Percentiles rank a stretch among this genome's conserved stretches.
Conservation (phyloP, 1,284 basidiomycete genomes). For the Thelephora terrestris region DNA sequence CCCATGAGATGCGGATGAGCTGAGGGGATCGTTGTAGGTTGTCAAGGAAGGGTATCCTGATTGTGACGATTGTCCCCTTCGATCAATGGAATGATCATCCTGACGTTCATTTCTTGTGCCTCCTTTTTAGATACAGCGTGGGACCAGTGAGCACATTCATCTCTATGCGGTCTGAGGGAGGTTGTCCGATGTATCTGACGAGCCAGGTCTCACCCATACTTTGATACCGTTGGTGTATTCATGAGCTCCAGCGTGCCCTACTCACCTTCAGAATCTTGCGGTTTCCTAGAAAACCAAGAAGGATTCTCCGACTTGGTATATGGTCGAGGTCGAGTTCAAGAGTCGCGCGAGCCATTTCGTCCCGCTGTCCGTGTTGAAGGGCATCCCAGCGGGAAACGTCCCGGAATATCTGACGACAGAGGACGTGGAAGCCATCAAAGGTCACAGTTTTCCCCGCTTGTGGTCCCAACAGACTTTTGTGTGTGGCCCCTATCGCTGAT, state of each 20-base stretch:
- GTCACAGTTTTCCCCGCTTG: constrained; percentile 22
- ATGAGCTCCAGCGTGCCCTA: background rate
- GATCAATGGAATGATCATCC: background rate
- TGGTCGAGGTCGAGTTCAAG: constrained; percentile 78
- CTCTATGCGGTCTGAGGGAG: background rate
- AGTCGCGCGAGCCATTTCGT: constrained; percentile 65
- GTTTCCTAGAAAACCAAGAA: constrained; percentile 59
- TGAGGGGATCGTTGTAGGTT: constrained; percentile 36
- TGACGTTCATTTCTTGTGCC: constrained; percentile 10
- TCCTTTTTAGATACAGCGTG: constrained; percentile 68
- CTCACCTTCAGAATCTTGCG: background rate
- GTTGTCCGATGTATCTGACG: background rate
- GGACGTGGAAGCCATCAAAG: constrained; percentile 36
- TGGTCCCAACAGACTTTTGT: constrained; percentile 10
- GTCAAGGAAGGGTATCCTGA: constrained; percentile 84
- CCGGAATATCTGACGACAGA: constrained; percentile 47
- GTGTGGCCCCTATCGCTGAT: background rate
- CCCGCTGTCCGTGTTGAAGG: constrained; percentile 67
- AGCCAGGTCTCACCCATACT: constrained; percentile 76
- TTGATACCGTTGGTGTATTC: constrained; percentile 48
- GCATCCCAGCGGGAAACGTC: constrained; percentile 36
- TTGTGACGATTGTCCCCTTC: constrained; percentile 40
- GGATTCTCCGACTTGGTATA: constrained; percentile 83
- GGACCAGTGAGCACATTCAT: constrained; percentile 52
- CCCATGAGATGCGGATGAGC: background rate